Base-by-base conservation (phyloP, 805 yeast species). In the Candida loeiensis region DNA sequence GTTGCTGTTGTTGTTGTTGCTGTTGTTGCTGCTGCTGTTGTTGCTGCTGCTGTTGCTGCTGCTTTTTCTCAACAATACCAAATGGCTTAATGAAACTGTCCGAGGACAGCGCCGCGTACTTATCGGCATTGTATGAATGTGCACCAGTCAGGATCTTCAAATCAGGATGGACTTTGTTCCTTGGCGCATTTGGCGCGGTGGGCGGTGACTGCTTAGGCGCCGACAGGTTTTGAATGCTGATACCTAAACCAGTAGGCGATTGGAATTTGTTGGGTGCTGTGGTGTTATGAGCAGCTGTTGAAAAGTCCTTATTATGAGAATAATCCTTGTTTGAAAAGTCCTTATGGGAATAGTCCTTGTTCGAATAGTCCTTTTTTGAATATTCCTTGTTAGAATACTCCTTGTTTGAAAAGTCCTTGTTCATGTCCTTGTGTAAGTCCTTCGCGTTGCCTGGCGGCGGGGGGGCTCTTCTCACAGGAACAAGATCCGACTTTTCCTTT, bases 401-500 rank as follows among this genome's bases (percentile, higher is more conserved):
- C n/a, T n/a, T n/a, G n/a, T n/a, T n/a, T n/a, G n/a, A n/a, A n/a
- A n/a, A n/a, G n/a, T n/a, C n/a, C n/a, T n/a, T n/a, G n/a, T n/a
- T n/a, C n/a, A n/a, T n/a, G 12, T 31, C 39, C 37, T n/a, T 7
- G 6, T 4, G 13, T n/a, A 21, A 24, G 12, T 34, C 26, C 31
- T 34, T 36, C 21, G 37, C 39, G 15, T 21, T 17, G 8, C 25
- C 20, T 9, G 80, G 80, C 2, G 80, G 81, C 5, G 77, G 69
- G 4, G 82, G 83, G 1, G 83, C 81, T 43, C 65, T 68, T 59
- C 83, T 67, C 48, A 61, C 61, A 6, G 82, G 80, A 2, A 70
- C 58, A 42, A 76, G 51, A 21, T 50, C 47, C 27, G 44, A 36
- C n/a, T 43, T 32, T 8, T 41, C 29, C 20, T 25, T 21, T 6